Evolutionary conservation across 2,329 filamentous ascomycete genomes (phyloP), one percentile per base, ranked within the genome.

Genomic region (Penicillium sp.): DNA sequence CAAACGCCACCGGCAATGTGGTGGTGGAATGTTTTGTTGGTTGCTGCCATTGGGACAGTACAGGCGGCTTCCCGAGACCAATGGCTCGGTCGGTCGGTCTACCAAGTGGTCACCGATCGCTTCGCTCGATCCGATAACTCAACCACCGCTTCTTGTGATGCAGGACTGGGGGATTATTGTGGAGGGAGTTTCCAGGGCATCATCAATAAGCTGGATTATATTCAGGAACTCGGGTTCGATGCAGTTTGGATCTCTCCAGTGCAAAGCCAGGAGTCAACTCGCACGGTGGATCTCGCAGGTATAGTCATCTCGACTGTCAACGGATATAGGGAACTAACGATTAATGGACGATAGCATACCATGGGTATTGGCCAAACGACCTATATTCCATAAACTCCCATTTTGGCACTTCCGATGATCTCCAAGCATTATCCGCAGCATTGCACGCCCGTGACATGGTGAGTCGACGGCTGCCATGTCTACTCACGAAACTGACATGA

Each of bases 401-500:
- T 57, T 86, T 84, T 61, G 87, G 87, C 21, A 83, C 82, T 0
- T 77, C 78, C 3, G 77, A 82, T 21, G 86, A 89, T 63, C 77
- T 89, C 56, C 80, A 81, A 62, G 78, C 77, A 9, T 77, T 89
- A 15, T 78, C 85, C 2, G 71, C 74, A 25, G 83, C 81, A 2
- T 73, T 86, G 2, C 85, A 88, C 66, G 71, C 73, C 19, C 77
- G 82, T 4, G 78, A 72, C 25, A 87, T 86, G 52, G 52, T 54
- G 43, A 49, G 52, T 49, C 19, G 25, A 19, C 35, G 0, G 19
- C 25, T 35, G 19, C 35, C 3, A 35, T 33, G 6, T 25, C 31
- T 38, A 41, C 10, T n/a, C 27, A 25, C 35, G 7, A 41, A 33
- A 25, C 52, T 54, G 19, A 54, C 10, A 21, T 33, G 9, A 1